Percentiles rank a stretch among this genome's conserved stretches.
Evolutionary conservation across 2,329 filamentous ascomycete species (phyloP).

Genomic region (Penicillium corylophilum): DNA sequence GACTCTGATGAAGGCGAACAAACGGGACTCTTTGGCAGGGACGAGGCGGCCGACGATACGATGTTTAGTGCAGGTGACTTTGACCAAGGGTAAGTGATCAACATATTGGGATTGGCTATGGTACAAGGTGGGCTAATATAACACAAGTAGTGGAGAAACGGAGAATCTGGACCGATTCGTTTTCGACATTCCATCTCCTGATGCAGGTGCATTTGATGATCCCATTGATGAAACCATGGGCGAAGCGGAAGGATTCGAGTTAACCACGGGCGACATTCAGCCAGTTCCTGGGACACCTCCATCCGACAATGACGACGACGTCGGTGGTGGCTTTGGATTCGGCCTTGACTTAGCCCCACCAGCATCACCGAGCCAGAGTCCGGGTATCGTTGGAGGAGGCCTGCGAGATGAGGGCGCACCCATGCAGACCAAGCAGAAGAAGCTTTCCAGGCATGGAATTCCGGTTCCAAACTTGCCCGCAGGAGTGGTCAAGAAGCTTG

Average conservation of each 20-base stretch:
- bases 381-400: constrained; percentile 36
- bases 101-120: constrained; percentile 10
- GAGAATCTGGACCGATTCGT: constrained; percentile 44
- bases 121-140: constrained; percentile 19
- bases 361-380: constrained; percentile 31
- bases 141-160: constrained; percentile 41
- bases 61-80: constrained; percentile 40
- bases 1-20: constrained; percentile 42
- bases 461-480: constrained; percentile 73
- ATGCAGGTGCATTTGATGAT: constrained; percentile 26
- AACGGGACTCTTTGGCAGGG: constrained; percentile 39
- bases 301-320: constrained; percentile 29
- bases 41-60: constrained; percentile 38
- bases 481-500: constrained; percentile 66
- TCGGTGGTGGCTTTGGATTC: constrained; percentile 32
- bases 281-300: constrained; percentile 22
- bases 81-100: constrained; percentile 36
- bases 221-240: constrained; percentile 33
- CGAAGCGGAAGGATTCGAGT: constrained; percentile 37
- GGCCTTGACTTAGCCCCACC: constrained; percentile 31
- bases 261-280: constrained; percentile 30
- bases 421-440: constrained; percentile 50
- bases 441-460: constrained; percentile 68
- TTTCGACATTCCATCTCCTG: constrained; percentile 41
- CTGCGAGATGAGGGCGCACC: constrained; percentile 32